A percentile compares a stretch with the other conserved stretches of the same genome.
These are phyloP conservation scores for Sideroxylon spinosum DNA, from an alignment of 179 eudicot genomes.

Conservation along the genomic window DNA sequence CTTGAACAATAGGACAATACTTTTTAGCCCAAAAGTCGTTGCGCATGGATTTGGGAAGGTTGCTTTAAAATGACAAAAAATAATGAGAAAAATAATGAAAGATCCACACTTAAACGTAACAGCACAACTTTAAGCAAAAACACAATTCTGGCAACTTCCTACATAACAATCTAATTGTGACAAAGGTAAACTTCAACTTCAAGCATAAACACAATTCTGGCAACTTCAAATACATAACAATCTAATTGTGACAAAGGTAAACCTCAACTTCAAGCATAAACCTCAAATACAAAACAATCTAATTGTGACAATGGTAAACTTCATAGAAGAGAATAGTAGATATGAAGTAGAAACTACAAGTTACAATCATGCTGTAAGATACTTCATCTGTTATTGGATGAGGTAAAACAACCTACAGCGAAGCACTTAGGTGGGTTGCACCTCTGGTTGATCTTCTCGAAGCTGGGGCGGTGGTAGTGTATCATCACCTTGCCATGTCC, in stretches of 20 bases:
- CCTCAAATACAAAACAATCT: background rate
- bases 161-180: background rate
- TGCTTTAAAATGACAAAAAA: background rate
- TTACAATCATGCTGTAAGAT: background rate
- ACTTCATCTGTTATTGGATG: constrained; percentile 28
- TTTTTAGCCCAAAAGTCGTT: no score
- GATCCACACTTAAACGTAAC: background rate
- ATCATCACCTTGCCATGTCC: constrained; percentile 39
- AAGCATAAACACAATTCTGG: background rate
- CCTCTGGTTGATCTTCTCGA: constrained; percentile 1
- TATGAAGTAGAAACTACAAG: background rate
- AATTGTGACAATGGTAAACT: background rate
- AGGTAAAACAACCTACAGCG: background rate
- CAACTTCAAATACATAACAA: background rate
- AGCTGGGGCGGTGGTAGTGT: constrained; percentile 9
- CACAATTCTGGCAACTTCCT: background rate
- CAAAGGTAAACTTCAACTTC: background rate
- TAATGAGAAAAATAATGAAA: background rate
- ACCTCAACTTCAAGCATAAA: background rate
- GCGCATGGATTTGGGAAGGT: background rate
- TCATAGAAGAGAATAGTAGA: no score
- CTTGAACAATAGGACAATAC: no score
- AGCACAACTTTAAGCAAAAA: background rate
- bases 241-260: background rate
- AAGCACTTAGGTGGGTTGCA: background rate